phyloP scores from a whole-genome alignment of 1,284 basidiomycete species.

The Violaceomyces palustris region DNA sequence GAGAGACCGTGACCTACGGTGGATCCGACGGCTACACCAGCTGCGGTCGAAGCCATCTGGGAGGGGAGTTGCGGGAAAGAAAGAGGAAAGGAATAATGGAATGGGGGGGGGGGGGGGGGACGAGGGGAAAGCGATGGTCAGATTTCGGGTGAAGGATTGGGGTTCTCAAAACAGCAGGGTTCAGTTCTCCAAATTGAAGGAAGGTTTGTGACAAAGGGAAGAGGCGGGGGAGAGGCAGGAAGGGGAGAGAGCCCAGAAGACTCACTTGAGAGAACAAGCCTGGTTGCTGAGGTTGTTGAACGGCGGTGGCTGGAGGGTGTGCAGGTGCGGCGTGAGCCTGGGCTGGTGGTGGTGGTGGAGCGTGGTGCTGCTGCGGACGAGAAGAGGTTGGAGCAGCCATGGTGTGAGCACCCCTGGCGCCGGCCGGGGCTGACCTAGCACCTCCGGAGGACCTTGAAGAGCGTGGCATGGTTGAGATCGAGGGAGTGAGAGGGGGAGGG shows the following conservation, averaged over 20 bases:
- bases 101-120: too few relatives aligned
- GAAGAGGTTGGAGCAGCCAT: slow-evolving; percentile 37
- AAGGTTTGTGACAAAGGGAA: not conserved
- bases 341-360: slow-evolving; percentile 4
- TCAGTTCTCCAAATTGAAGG: too few relatives aligned
- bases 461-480: slow-evolving; percentile 45
- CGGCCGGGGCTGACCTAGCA: slow-evolving; percentile 40
- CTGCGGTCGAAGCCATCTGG: slow-evolving; percentile 78
- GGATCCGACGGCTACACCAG: slow-evolving; percentile 77
- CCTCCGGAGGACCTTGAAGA: slow-evolving; percentile 35
- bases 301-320: slow-evolving; percentile 10
- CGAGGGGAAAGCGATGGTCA: too few relatives aligned
- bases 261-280: slow-evolving; percentile 45
- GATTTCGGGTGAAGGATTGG: too few relatives aligned
- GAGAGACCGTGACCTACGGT: slow-evolving; percentile 76
- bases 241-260: not conserved
- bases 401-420: slow-evolving; percentile 47
- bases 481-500: too few relatives aligned
- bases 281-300: slow-evolving; percentile 25
- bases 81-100: too few relatives aligned
- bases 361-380: slow-evolving; percentile 12
- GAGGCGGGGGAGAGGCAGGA: not conserved
- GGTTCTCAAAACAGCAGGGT: too few relatives aligned
- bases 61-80: not conserved
- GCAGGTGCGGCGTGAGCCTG: slow-evolving; percentile 3